Base-by-base conservation (phyloP, 225 moss, liverwort and hornwort species). In the Rhytidiadelphus loreus region DNA sequence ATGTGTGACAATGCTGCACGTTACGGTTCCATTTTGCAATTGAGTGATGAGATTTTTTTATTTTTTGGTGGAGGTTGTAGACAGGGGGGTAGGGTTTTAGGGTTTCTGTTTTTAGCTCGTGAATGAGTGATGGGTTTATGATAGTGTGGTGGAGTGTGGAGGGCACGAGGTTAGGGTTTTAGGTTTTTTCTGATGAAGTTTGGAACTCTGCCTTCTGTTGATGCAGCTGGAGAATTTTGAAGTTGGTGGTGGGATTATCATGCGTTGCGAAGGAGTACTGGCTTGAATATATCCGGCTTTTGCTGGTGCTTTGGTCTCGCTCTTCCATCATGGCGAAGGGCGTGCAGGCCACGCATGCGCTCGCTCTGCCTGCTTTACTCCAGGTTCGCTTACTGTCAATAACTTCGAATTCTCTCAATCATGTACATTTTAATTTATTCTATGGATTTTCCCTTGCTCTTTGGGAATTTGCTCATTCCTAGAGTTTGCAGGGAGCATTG, bases 401-500 rank as follows among this genome's bases (percentile, higher is more conserved):
- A 76, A 41, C 71, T 78, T 81, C 39, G 61, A 37, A 73, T 84
- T 60, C 44, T 69, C 58, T 77, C 18, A 25, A 23, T 57, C 43
- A 22, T 33, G 12, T 56, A n/a, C 26, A 53, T n/a, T 26, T 46
- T 28, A 23, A 29, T 37, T 35, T 66, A 43, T 65, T 79, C 30
- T 30, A 8, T 25, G 43, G 7, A 6, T 78, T 68, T 56, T 57
- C 18, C 12, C 48, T 60, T 85, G 58, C 69, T 50, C 59, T 80
- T 64, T 70, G 37, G 37, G 57, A 39, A n/a, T 71, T 35, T 48
- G 80, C 70, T 80, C 48, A 70, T 28, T 80, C 28, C 28, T 25
- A 32, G 48, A 55, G 83, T 78, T 83, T 85, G 63, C 90, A 90
- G 85, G 88, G 85, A 53, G 80, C 84, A 53, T 85, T 90, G 72